These are phyloP conservation scores for Echium plantagineum DNA, from an alignment of 257 asterid genomes.

Conservation along the genomic window DNA sequence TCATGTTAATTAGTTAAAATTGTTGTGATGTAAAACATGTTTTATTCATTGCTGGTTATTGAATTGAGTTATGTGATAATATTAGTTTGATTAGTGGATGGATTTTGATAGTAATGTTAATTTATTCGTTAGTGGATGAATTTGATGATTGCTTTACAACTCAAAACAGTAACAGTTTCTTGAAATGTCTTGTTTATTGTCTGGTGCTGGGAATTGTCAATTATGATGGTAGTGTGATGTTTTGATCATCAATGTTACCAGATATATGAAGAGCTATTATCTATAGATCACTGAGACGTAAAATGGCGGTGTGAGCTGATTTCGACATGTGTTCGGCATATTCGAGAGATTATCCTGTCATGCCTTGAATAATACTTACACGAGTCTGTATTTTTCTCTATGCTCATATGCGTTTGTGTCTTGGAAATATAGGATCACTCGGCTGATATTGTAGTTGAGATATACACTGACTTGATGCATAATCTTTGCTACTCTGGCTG, in stretches of 20 bases:
- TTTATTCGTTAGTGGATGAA: no score
- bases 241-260: neutral
- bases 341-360: neutral
- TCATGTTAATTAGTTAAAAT: no score
- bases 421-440: neutral
- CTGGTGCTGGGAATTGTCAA: neutral
- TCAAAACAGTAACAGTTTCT: neutral
- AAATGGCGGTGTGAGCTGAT: neutral
- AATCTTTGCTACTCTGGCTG: neutral
- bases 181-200: no score
- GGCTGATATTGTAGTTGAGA: no score
- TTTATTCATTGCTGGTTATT: no score
- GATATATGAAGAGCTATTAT: neutral
- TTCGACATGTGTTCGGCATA: neutral
- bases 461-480: neutral
- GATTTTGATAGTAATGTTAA: neutral
- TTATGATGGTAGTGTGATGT: neutral
- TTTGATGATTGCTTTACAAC: no score
- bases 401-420: neutral
- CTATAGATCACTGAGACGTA: neutral
- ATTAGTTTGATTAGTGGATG: neutral
- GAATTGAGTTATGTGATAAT: no score
- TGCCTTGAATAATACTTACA: neutral
- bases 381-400: no score
- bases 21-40: no score